Conservation (phyloP, 805 yeast species). For the Starmerella riodocensis region DNA sequence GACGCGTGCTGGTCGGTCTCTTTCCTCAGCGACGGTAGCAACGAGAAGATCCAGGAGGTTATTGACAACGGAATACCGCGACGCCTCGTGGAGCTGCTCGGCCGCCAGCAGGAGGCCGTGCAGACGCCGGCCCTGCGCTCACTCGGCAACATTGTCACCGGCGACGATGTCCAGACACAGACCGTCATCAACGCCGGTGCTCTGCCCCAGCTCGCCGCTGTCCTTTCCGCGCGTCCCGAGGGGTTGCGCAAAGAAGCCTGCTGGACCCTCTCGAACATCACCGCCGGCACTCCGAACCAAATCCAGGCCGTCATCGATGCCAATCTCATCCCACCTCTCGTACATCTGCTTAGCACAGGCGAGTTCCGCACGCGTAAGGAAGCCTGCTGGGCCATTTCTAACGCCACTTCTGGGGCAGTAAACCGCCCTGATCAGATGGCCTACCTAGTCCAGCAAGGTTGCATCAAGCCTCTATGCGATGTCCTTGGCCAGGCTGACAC, state of each 20-base stretch:
- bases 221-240: slow-evolving; percentile 76
- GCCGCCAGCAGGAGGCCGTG: slow-evolving; percentile 69
- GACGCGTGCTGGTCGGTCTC: slow-evolving; percentile 99
- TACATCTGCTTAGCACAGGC: slow-evolving; percentile 62
- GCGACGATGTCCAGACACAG: slow-evolving; percentile 92
- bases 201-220: slow-evolving; percentile 65
- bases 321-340: slow-evolving; percentile 81
- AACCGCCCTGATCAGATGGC: slow-evolving; percentile 85
- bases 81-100: slow-evolving; percentile 79
- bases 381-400: slow-evolving; percentile 98
- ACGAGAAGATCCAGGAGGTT: slow-evolving; percentile 90
- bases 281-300: slow-evolving; percentile 93
- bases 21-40: slow-evolving; percentile 82
- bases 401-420: slow-evolving; percentile 93
- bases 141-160: slow-evolving; percentile 95
- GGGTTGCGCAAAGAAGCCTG: slow-evolving; percentile 93
- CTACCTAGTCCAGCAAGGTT: slow-evolving; percentile 85
- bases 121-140: slow-evolving; percentile 97
- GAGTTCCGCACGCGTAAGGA: slow-evolving; percentile 95
- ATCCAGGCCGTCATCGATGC: slow-evolving; percentile 94
- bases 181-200: slow-evolving; percentile 88
- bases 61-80: slow-evolving; percentile 92
- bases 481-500: slow-evolving; percentile 76
- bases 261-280: slow-evolving; percentile 96
- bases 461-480: slow-evolving; percentile 95